Evolutionary conservation across 2,329 filamentous ascomycete genomes (phyloP).

Genomic region (Colletotrichum godetiae): DNA sequence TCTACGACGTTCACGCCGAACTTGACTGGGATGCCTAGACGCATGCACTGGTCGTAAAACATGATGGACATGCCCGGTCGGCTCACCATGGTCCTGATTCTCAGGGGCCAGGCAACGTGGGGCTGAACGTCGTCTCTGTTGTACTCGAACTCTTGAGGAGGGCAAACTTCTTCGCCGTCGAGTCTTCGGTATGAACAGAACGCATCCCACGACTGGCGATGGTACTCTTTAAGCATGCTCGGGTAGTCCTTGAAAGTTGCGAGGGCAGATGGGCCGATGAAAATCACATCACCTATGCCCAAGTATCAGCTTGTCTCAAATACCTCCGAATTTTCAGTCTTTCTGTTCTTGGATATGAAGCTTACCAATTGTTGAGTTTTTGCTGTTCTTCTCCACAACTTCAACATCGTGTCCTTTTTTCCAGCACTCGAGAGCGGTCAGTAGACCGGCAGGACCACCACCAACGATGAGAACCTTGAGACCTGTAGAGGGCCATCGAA

Average conservation of each 20-base stretch:
- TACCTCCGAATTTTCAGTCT: too few relatives aligned
- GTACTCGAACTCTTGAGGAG: slow-evolving; percentile 2
- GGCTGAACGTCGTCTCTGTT: not conserved
- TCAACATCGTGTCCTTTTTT: slow-evolving; percentile 13
- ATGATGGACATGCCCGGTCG: slow-evolving; percentile 2
- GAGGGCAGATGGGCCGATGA: not conserved
- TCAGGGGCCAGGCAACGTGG: slow-evolving; percentile 9
- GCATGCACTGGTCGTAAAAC: not conserved
- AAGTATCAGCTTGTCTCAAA: not conserved
- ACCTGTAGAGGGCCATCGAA: not conserved
- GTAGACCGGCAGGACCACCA: slow-evolving; percentile 3
- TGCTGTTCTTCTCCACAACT: not conserved
- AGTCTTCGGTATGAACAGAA: slow-evolving; percentile 7
- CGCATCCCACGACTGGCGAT: slow-evolving; percentile 4
- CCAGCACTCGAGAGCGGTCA: slow-evolving; percentile 11
- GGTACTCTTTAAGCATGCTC: slow-evolving; percentile 3
- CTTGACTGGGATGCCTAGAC: not conserved
- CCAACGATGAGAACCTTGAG: not conserved
- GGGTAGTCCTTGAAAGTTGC: slow-evolving; percentile 8
- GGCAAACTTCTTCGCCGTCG: not conserved
- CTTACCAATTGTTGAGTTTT: slow-evolving; percentile 2
- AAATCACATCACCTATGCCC: not conserved
- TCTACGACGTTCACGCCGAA: not conserved
- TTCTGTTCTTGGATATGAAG: too few relatives aligned
- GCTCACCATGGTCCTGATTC: slow-evolving; percentile 12